Evolutionary conservation across 1,139 yeast species (phyloP).

Genomic region (Hemisphaericaspora xylofermentans): DNA sequence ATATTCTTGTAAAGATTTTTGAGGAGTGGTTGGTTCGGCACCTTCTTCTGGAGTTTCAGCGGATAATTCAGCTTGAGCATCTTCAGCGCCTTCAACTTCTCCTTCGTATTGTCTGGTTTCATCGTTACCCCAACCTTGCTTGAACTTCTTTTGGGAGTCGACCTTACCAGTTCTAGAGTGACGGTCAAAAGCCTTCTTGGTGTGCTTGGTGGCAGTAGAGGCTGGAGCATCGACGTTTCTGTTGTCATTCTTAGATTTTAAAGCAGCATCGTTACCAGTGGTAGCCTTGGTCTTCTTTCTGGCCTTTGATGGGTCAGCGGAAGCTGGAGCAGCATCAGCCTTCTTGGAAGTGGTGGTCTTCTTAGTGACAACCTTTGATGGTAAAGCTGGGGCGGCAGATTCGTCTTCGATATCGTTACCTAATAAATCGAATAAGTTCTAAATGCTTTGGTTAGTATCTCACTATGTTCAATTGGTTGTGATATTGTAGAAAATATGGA

Average conservation of each 20-base stretch:
- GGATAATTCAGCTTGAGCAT: constrained; percentile 51
- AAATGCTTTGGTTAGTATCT: constrained; percentile 19
- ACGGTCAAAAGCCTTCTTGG: constrained; percentile 73
- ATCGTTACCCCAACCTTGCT: constrained; percentile 82
- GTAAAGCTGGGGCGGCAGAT: constrained; percentile 46
- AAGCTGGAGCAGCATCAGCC: constrained; percentile 80
- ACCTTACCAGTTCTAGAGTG: constrained; percentile 80
- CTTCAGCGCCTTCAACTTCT: constrained; percentile 62
- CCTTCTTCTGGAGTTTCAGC: constrained; percentile 38
- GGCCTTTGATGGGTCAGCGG: constrained; percentile 80
- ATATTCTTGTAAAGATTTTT: constrained; percentile 72
- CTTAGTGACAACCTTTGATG: constrained; percentile 78
- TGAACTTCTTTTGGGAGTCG: constrained; percentile 81
- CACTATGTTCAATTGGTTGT: neutral
- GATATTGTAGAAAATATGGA: neutral
- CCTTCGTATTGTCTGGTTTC: constrained; percentile 59
- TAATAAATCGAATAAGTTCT: constrained; percentile 52
- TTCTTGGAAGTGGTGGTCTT: constrained; percentile 84
- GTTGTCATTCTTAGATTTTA: constrained; percentile 77
- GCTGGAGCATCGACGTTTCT: constrained; percentile 61
- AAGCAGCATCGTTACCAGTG: constrained; percentile 88
- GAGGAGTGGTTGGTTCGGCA: constrained; percentile 44
- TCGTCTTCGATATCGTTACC: constrained; percentile 80
- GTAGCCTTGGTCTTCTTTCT: constrained; percentile 72
- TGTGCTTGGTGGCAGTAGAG: constrained; percentile 51